A percentile compares a stretch with the other conserved stretches of the same genome.
Conservation (phyloP, 306 rosid species). For the Vicia sativa region DNA sequence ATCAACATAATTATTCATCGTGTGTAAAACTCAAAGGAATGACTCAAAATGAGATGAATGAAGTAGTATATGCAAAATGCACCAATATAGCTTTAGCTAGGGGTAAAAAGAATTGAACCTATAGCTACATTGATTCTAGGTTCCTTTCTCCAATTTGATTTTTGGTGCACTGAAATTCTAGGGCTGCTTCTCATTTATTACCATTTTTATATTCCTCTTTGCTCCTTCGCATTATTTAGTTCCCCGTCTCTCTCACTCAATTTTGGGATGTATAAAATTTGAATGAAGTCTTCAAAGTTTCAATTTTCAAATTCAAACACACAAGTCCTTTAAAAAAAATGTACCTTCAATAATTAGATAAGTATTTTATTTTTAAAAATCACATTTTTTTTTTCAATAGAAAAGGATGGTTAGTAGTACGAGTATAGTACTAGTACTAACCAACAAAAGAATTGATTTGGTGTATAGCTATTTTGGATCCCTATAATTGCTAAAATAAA, state of each 20-base stretch:
- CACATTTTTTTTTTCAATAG: neutral
- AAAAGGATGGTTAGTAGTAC: neutral
- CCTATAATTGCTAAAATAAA: constrained; percentile 18
- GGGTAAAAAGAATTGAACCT: neutral
- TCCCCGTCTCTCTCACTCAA: constrained; percentile 39
- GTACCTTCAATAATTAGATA: too few species aligned
- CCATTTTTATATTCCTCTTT: constrained; percentile 37
- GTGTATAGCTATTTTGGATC: constrained; percentile 21
- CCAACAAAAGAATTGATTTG: constrained; percentile 8
- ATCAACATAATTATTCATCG: too few species aligned
- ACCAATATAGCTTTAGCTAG: neutral
- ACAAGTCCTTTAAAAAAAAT: neutral
- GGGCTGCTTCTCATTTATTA: constrained; percentile 49
- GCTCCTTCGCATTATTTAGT: constrained; percentile 29
- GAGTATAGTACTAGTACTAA: neutral
- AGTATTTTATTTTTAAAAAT: neutral
- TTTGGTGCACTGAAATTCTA: constrained; percentile 50
- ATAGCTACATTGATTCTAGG: neutral
- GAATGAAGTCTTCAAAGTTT: neutral
- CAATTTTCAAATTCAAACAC: neutral
- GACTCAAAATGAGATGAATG: too few species aligned
- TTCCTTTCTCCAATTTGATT: constrained; percentile 26
- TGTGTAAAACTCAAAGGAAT: too few species aligned
- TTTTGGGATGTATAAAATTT: constrained; percentile 7
- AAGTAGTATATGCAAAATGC: too few species aligned